Percentiles rank a stretch among this genome's conserved stretches.
Conservation (phyloP, 2,329 filamentous ascomycete genomes). For the Penicillium sp. region DNA sequence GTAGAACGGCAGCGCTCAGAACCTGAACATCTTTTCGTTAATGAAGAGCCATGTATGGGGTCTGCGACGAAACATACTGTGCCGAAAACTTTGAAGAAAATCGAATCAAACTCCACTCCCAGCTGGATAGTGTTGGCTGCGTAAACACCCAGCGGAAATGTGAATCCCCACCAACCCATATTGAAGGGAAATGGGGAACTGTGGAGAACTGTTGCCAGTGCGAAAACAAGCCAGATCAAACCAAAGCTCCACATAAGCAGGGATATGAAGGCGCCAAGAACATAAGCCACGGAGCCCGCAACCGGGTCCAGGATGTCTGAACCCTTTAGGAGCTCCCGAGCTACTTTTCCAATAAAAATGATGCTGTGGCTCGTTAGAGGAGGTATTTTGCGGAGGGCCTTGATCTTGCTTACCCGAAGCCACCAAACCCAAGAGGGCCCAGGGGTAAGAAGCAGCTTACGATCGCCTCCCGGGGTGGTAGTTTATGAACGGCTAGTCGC, state of each 20-base stretch:
- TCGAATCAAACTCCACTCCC: slow-evolving; percentile 49
- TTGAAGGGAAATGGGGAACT: slow-evolving; percentile 53
- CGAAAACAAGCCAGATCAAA: slow-evolving; percentile 55
- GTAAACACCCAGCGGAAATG: slow-evolving; percentile 56
- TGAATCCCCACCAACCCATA: slow-evolving; percentile 61
- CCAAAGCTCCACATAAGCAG: slow-evolving; percentile 58
- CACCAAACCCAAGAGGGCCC: slow-evolving; percentile 64
- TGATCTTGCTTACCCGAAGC: slow-evolving; percentile 47
- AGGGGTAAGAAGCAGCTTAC: slow-evolving; percentile 66
- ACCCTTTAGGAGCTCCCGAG: slow-evolving; percentile 42
- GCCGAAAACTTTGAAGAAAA: slow-evolving; percentile 54
- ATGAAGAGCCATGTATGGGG: neutral
- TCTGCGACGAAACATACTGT: slow-evolving; percentile 32
- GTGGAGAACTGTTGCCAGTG: slow-evolving; percentile 47
- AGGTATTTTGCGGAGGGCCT: neutral
- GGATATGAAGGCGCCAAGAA: slow-evolving; percentile 54
- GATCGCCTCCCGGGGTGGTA: slow-evolving; percentile 65
- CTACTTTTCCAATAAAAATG: slow-evolving; percentile 49
- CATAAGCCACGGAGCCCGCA: slow-evolving; percentile 57
- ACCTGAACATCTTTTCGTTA: slow-evolving; percentile 29
- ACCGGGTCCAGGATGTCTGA: slow-evolving; percentile 37
- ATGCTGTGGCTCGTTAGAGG: slow-evolving; percentile 37
- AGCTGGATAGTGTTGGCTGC: slow-evolving; percentile 35
- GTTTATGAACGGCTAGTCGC: slow-evolving; percentile 63
- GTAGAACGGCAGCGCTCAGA: slow-evolving; percentile 47